These are phyloP conservation scores for Talaromyces sp. DNA, from an alignment of 2,329 filamentous ascomycete genomes.

Conservation along the genomic window DNA sequence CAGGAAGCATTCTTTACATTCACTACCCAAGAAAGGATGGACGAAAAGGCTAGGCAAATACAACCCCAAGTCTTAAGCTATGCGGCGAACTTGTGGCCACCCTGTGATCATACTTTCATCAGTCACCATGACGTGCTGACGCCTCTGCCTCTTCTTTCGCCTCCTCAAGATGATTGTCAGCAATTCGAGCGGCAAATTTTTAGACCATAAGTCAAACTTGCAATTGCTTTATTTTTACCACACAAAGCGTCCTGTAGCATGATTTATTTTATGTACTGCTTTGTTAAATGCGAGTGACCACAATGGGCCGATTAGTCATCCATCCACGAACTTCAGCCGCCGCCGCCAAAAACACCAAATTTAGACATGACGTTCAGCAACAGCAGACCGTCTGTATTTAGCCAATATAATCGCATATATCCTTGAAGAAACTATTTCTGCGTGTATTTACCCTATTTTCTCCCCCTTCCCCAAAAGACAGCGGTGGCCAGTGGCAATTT, in stretches of 20 bases:
- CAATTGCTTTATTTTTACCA: neutral
- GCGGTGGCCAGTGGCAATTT: neutral
- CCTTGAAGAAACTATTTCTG: neutral
- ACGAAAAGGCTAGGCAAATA: neutral
- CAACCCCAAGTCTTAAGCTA: neutral
- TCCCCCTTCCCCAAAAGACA: neutral
- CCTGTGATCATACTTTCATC: conserved; percentile 11
- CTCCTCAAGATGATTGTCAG: neutral
- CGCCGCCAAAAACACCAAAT: neutral
- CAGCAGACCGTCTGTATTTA: neutral
- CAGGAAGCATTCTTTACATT: neutral
- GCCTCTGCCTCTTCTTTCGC: neutral
- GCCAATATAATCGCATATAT: neutral
- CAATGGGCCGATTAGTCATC: neutral
- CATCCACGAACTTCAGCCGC: neutral
- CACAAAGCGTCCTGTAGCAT: neutral
- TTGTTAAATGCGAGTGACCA: neutral
- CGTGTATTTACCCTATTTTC: neutral
- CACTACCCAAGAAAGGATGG: neutral
- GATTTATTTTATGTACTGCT: neutral
- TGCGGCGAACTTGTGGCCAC: conserved; percentile 3
- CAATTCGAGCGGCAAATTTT: neutral
- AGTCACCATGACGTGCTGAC: neutral
- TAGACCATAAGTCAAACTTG: neutral
- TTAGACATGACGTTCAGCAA: neutral